phyloP scores from a whole-genome alignment of 495 filamentous ascomycete genomes.

The Aspergillus sparsus region DNA sequence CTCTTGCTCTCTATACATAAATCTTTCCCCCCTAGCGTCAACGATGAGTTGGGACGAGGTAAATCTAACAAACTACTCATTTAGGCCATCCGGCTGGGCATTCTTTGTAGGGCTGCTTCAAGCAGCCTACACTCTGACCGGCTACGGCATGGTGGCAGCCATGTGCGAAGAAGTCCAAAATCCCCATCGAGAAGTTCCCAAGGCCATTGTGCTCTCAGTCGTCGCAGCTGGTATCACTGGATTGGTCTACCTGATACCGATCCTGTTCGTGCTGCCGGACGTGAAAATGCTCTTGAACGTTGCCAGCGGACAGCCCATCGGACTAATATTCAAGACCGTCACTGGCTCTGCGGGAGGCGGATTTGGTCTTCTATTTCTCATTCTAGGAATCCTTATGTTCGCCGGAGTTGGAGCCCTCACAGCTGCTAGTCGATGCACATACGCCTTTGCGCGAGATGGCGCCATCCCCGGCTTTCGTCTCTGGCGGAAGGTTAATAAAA shows the following conservation, averaged over 20 bases:
- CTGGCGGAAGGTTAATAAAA: constrained; percentile 60
- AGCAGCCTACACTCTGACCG: constrained; percentile 61
- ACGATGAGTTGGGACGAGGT: not conserved
- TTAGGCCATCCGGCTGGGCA: constrained; percentile 58
- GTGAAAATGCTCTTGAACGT: constrained; percentile 55
- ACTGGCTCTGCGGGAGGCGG: constrained; percentile 55
- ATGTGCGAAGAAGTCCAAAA: constrained; percentile 73
- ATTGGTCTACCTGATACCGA: constrained; percentile 65
- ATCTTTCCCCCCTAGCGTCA: not conserved
- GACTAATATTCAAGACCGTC: constrained; percentile 37
- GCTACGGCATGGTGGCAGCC: constrained; percentile 58
- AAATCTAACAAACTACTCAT: no score
- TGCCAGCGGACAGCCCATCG: constrained; percentile 56
- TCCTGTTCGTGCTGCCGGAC: constrained; percentile 65
- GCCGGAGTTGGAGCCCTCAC: constrained; percentile 71
- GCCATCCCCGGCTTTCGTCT: constrained; percentile 68
- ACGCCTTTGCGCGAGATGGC: constrained; percentile 67
- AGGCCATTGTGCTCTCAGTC: constrained; percentile 71
- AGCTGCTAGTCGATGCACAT: constrained; percentile 73
- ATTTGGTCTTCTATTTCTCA: constrained; percentile 70
- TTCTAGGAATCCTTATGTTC: constrained; percentile 74
- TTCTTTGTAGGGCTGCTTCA: constrained; percentile 65
- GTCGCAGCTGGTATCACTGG: constrained; percentile 68
- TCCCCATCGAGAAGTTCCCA: constrained; percentile 64
- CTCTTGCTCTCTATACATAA: not conserved